phyloP scores from a whole-genome alignment of 1,284 basidiomycete species.

The Apiotrichum porosum region DNA sequence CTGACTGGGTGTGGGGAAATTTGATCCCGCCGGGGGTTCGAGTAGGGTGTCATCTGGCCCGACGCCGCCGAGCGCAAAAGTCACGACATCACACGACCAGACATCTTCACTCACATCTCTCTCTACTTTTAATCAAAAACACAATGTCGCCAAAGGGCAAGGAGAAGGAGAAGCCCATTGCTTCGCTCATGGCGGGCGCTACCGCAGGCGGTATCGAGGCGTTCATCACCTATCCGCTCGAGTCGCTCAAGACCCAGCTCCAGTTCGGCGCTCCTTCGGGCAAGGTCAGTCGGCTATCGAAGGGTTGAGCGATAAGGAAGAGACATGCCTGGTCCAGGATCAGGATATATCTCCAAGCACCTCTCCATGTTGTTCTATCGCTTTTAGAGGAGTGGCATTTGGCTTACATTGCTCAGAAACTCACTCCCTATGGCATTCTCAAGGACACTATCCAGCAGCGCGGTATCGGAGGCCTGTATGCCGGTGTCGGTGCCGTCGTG shows the following conservation, averaged over 20 bases:
- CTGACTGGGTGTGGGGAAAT: no score
- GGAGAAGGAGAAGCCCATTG: constrained; percentile 64
- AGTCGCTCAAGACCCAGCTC: constrained; percentile 71
- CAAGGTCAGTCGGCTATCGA: constrained; percentile 27
- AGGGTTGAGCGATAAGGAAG: no score
- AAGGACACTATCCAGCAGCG: constrained; percentile 64
- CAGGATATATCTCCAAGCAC: no score
- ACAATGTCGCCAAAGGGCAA: constrained; percentile 26
- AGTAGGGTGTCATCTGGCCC: not conserved
- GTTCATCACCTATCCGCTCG: constrained; percentile 64
- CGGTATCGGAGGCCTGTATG: constrained; percentile 73
- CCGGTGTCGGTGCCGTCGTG: constrained; percentile 78
- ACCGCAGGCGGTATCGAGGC: constrained; percentile 89
- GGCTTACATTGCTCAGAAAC: constrained; percentile 51
- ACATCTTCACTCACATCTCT: not conserved
- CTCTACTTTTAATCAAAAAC: not conserved
- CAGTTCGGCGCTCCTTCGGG: constrained; percentile 49
- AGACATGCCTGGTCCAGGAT: no score
- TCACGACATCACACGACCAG: no score
- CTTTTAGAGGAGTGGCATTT: no score
- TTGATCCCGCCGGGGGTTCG: not conserved
- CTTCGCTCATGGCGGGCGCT: constrained; percentile 79
- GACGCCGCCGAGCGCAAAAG: no score
- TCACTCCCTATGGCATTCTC: constrained; percentile 65
- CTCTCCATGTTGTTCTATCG: no score